Conservation (phyloP, 2,329 filamentous ascomycete genomes). For the Microsporum canis region DNA sequence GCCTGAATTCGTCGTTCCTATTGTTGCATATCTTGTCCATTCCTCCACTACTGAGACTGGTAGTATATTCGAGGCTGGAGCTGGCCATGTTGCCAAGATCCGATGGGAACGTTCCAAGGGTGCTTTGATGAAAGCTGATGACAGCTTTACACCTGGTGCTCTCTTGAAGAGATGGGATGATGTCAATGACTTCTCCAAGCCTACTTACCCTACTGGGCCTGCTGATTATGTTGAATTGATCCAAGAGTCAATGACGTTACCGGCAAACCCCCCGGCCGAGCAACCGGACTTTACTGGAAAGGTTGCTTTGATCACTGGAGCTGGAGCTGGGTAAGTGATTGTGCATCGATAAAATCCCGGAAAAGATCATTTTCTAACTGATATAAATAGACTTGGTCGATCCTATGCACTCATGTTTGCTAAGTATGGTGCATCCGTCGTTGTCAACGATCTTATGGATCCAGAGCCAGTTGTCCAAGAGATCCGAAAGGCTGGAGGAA, state of each 20-base stretch:
- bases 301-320: constrained; percentile 78
- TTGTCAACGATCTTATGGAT: constrained; percentile 92
- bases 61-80: constrained; percentile 85
- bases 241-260: constrained; percentile 69
- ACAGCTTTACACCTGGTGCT: constrained; percentile 75
- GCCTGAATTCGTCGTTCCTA: constrained; percentile 89
- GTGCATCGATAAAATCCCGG: background rate
- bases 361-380: constrained; percentile 11
- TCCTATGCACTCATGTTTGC: constrained; percentile 81
- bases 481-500: constrained; percentile 78
- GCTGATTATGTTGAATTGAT: constrained; percentile 81
- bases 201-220: constrained; percentile 71
- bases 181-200: constrained; percentile 72
- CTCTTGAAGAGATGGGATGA: constrained; percentile 82
- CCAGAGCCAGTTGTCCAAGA: constrained; percentile 84
- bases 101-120: constrained; percentile 91
- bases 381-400: constrained; percentile 60
- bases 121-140: constrained; percentile 78
- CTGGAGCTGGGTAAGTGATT: constrained; percentile 57
- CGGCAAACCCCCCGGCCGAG: constrained; percentile 58
- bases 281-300: constrained; percentile 71
- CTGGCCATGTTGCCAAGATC: constrained; percentile 82
- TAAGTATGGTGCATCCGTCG: constrained; percentile 70
- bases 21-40: constrained; percentile 82
- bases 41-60: constrained; percentile 71